These are phyloP conservation scores for Daldinia vernicosa DNA, from an alignment of 495 filamentous ascomycete genomes.

Conservation along the genomic window DNA sequence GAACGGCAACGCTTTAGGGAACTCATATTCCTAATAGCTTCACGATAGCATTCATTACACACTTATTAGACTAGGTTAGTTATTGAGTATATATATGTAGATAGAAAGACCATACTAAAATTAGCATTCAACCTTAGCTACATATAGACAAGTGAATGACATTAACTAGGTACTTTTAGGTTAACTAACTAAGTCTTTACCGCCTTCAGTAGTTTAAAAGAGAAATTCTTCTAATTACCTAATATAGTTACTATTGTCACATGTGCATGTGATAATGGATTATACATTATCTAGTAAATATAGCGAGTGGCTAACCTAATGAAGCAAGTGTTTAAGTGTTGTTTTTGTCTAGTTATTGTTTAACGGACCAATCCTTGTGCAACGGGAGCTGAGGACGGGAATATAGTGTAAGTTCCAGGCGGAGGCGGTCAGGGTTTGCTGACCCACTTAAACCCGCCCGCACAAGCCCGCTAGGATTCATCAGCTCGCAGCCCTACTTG, in stretches of 20 bases:
- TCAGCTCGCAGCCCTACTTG: slow-evolving; percentile 35
- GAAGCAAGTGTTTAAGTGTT: neutral
- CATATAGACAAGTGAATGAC: slow-evolving; percentile 1
- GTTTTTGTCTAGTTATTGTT: neutral
- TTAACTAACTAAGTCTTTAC: no score
- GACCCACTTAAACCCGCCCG: slow-evolving; percentile 33
- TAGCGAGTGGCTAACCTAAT: neutral
- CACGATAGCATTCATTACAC: neutral
- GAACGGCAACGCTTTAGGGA: neutral
- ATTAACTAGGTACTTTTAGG: no score
- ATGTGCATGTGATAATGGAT: slow-evolving; percentile 4
- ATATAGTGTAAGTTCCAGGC: slow-evolving; percentile 6
- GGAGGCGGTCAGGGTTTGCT: slow-evolving; percentile 12
- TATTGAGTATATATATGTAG: neutral
- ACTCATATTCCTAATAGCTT: neutral
- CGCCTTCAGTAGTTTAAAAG: neutral
- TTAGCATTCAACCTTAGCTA: neutral
- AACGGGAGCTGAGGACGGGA: slow-evolving; percentile 6
- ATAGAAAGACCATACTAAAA: neutral
- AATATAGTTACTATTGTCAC: neutral
- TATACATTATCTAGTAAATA: neutral
- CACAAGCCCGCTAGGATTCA: slow-evolving; percentile 24
- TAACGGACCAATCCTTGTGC: neutral
- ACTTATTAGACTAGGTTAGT: neutral
- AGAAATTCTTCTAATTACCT: neutral